These are phyloP conservation scores for Schwanniomyces vanrijiae DNA, from an alignment of 805 yeast genomes.

Conservation along the genomic window DNA sequence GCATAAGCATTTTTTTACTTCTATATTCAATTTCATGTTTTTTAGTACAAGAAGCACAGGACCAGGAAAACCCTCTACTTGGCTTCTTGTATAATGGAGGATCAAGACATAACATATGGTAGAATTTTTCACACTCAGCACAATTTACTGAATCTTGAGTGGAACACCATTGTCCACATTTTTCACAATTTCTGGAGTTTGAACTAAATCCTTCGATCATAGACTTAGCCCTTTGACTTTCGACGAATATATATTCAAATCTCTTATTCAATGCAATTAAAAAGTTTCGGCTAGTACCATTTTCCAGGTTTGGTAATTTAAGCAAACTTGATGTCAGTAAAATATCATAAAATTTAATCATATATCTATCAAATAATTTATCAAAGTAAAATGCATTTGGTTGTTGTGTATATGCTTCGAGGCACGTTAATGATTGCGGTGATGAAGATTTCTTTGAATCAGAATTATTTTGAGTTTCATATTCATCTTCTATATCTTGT, in stretches of 20 bases:
- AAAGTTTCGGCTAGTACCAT: slow-evolving; percentile 59
- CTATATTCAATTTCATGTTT: slow-evolving; percentile 48
- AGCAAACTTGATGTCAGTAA: slow-evolving; percentile 57
- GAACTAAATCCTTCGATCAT: slow-evolving; percentile 62
- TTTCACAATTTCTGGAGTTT: slow-evolving; percentile 55
- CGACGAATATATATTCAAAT: slow-evolving; percentile 74
- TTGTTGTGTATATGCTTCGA: slow-evolving; percentile 51
- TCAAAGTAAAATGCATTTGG: slow-evolving; percentile 85
- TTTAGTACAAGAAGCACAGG: slow-evolving; percentile 77
- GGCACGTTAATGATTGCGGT: slow-evolving; percentile 14
- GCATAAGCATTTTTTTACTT: slow-evolving; percentile 38
- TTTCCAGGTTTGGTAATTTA: slow-evolving; percentile 24
- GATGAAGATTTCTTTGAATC: slow-evolving; percentile 10
- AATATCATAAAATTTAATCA: slow-evolving; percentile 78
- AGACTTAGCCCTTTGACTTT: slow-evolving; percentile 62
- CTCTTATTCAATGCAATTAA: slow-evolving; percentile 63
- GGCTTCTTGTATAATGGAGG: slow-evolving; percentile 84
- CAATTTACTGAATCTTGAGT: slow-evolving; percentile 71
- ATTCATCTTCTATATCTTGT: slow-evolving; percentile 57
- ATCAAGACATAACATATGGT: slow-evolving; percentile 81
- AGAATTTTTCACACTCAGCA: slow-evolving; percentile 68
- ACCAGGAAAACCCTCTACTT: slow-evolving; percentile 86
- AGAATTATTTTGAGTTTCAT: slow-evolving; percentile 5
- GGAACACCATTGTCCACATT: slow-evolving; percentile 85
- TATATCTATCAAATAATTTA: slow-evolving; percentile 81